phyloP scores from a whole-genome alignment of 2,329 filamentous ascomycete species.

The Chaetomiaceae sp. region DNA sequence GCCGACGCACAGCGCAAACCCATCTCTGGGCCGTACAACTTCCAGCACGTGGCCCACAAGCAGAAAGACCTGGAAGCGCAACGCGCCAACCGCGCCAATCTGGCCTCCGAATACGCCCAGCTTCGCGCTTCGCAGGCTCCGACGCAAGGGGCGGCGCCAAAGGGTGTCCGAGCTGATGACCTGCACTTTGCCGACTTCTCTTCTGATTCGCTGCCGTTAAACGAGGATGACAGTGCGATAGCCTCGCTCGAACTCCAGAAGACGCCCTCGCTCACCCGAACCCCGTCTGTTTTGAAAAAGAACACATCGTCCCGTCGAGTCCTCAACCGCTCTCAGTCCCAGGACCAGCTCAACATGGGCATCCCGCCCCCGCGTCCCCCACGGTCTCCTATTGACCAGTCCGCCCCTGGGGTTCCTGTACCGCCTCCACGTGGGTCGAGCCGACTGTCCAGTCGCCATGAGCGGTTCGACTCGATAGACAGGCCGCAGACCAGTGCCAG shows the following conservation, averaged over 20 bases:
- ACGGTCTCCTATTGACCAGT: slow-evolving; percentile 40
- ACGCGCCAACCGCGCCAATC: slow-evolving; percentile 37
- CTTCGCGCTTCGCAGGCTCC: slow-evolving; percentile 32
- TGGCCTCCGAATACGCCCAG: slow-evolving; percentile 42
- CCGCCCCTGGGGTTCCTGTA: slow-evolving; percentile 33
- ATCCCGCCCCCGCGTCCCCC: slow-evolving; percentile 45
- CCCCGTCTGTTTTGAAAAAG: slow-evolving; percentile 28
- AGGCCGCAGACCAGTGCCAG: slow-evolving; percentile 42
- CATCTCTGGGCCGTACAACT: slow-evolving; percentile 62
- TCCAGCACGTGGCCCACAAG: slow-evolving; percentile 60
- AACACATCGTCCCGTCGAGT: slow-evolving; percentile 33
- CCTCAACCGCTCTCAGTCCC: slow-evolving; percentile 43
- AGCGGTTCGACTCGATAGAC: slow-evolving; percentile 40
- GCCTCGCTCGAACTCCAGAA: slow-evolving; percentile 17
- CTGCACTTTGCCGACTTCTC: slow-evolving; percentile 46
- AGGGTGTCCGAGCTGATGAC: slow-evolving; percentile 37
- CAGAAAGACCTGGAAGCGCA: slow-evolving; percentile 43
- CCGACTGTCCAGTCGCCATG: slow-evolving; percentile 43
- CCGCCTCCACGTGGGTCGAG: slow-evolving; percentile 53
- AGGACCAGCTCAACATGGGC: slow-evolving; percentile 42
- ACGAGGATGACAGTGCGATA: slow-evolving; percentile 17
- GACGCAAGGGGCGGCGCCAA: slow-evolving; percentile 33
- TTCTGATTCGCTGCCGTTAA: slow-evolving; percentile 36
- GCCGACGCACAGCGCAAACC: slow-evolving; percentile 38
- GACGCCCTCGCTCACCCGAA: slow-evolving; percentile 21